Evolutionary conservation across 305 asterid genomes (phyloP).

Genomic region (Fraxinus ornus): DNA sequence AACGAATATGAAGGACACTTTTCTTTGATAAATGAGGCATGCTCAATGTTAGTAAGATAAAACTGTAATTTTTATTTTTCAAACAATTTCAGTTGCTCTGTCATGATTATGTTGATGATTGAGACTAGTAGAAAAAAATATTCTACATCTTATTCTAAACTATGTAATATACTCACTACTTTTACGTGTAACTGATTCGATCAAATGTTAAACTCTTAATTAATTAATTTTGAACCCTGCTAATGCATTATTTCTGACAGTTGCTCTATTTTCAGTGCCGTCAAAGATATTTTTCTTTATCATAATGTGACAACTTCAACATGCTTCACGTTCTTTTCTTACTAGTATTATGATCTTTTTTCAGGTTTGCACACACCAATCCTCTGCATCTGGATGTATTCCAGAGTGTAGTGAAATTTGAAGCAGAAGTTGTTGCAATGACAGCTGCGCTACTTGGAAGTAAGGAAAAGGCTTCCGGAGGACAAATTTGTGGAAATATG

Average conservation of each 20-base stretch:
- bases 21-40: conserved; percentile 93
- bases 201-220: not conserved
- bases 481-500: conserved; percentile 95
- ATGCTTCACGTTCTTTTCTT: conserved; percentile 7
- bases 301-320: not conserved
- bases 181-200: not conserved
- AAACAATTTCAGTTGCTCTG: conserved; percentile 10
- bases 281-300: not conserved
- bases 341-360: conserved; percentile 18
- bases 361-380: conserved; percentile 97
- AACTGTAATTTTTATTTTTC: not conserved
- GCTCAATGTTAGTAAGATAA: conserved; percentile 80
- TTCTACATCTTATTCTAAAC: conserved; percentile 8
- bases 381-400: conserved; percentile 95
- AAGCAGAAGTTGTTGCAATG: conserved; percentile 93
- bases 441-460: conserved; percentile 93
- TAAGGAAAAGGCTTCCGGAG: conserved; percentile 76
- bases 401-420: conserved; percentile 88
- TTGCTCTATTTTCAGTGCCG: not conserved
- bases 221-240: not conserved
- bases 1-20: conserved; percentile 90
- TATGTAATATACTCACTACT: not conserved
- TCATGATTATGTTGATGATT: not conserved
- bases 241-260: conserved; percentile 1
- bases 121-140: not conserved